Base-by-base conservation (phyloP, 495 filamentous ascomycete species). In the Talaromyces thailandensis region DNA sequence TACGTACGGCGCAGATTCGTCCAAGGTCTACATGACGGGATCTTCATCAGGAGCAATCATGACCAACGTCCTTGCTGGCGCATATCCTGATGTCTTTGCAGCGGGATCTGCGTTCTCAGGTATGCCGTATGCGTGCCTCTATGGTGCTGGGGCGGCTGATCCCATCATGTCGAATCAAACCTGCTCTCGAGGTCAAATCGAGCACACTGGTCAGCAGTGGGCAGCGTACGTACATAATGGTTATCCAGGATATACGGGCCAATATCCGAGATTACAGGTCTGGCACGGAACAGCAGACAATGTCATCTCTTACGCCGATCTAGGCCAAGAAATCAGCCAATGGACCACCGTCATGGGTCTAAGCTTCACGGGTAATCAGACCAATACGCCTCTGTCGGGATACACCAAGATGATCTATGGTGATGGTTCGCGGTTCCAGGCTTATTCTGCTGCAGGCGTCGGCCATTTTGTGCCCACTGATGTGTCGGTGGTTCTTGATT, bases 81-180 rank as follows among this genome's bases (percentile, higher is more conserved):
- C 80, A 1, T 85, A 86, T 66, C 84, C 83, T 12, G 77, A 84
- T 24, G 68, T 85, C 14, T 86, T 85, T 67, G 75, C 78, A 32
- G 84, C 83, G 6, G 83, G 75, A 18, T 78, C 75, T 8, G 84
- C 73, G 40, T 87, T 85, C 70, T 73, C 82, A 6, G 85, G 85
- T 23, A 83, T 88, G 1, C 73, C 84, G 9, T 83, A 79, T 28
- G 84, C 84, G 7, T 87, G 85, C 73, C 87, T 85, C 69, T 67
- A 73, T 64, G 80, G 63, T 64, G 73, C 59, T 61, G 55, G 55
- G 26, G 55, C 12, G 6, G 26, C 55, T 35, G 55, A 57, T 57
- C 55, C 55, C 5, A 7, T 8, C 7, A 57, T 57, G 55, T 71
- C 62, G 79, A 81, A 83, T 75, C 72, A 74, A 63, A 80, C 79